Conservation (phyloP, 495 filamentous ascomycete species). For the Trichoderma reesei region DNA sequence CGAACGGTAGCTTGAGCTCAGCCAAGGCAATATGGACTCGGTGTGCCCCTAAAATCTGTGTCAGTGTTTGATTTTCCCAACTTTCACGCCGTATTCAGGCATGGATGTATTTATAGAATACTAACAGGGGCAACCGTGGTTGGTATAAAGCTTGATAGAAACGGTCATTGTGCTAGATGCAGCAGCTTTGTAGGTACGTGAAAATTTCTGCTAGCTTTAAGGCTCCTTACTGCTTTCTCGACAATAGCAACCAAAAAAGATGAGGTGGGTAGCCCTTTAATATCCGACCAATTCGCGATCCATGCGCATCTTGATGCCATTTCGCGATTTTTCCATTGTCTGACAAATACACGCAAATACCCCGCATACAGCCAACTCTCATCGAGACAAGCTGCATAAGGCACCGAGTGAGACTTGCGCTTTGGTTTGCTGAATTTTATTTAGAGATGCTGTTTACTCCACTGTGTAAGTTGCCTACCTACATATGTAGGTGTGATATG, state of each 20-base stretch:
- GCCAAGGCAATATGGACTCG: constrained; percentile 68
- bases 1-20: constrained; percentile 61
- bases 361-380: neutral
- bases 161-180: constrained; percentile 12
- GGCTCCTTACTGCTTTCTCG: too few relatives aligned
- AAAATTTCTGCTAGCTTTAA: too few relatives aligned
- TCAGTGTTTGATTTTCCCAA: neutral
- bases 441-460: too few relatives aligned
- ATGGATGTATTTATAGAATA: neutral
- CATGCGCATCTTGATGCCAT: neutral
- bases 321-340: neutral
- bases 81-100: too few relatives aligned
- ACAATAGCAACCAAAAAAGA: neutral
- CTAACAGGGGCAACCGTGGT: constrained; percentile 60
- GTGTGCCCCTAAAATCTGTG: constrained; percentile 47
- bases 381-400: neutral
- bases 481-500: too few relatives aligned
- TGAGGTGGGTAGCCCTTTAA: neutral
- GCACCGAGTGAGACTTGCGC: too few relatives aligned
- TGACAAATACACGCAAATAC: neutral
- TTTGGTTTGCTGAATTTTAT: too few relatives aligned
- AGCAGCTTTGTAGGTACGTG: too few relatives aligned
- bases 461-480: too few relatives aligned
- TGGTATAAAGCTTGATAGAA: constrained; percentile 58
- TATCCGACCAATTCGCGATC: neutral